Base-by-base conservation (phyloP, 1,284 basidiomycete genomes). In the Apiotrichum gamsii region DNA sequence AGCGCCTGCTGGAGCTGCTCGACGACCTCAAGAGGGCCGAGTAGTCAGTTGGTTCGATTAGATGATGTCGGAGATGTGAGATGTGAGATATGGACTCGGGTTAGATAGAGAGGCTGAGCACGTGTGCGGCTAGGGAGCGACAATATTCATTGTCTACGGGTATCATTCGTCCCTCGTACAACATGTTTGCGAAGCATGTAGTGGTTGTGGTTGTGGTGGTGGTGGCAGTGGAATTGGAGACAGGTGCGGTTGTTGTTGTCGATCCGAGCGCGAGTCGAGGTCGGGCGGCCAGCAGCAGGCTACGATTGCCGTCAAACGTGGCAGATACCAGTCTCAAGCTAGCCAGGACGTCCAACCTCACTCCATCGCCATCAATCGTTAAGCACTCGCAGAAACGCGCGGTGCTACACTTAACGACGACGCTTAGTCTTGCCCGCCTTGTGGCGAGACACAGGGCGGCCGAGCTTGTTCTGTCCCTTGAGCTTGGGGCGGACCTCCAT, bases 1-100 rank as follows among this genome's bases (percentile, higher is more conserved):
- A 76, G 34, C 75, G 76, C 56, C 75, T 97, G 58, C 76, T 77
- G 57, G 80, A 76, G 46, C 52, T 78, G 16, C 50, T 76, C 32
- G 69, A 72, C 29, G 76, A 77, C 35, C 46, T 77, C 35, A 72
- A 72, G 62, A 60, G 55, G 11, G 42, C 54, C 15, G 58, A 54
- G 33, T 56, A 47, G 30, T 3, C 29, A 28, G 11, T 6, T 6
- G 25, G 25, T 6, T 28, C 6, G n/a, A n/a, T n/a, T n/a, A n/a
- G n/a, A 28, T 6, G 25, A 6, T 28, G 25, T 6, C 8, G 25
- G 25, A 11, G 25, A 28, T 28, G 25, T 28, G 25, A 6, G 25
- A 11, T 28, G 6, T 28, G 6, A 28, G 25, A 28, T n/a, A n/a
- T n/a, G n/a, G n/a, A n/a, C n/a, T n/a, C n/a, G n/a, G n/a, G n/a